Evolutionary conservation across 2,329 filamentous ascomycete species (phyloP).

Genomic region (Fusarium mundagurra): DNA sequence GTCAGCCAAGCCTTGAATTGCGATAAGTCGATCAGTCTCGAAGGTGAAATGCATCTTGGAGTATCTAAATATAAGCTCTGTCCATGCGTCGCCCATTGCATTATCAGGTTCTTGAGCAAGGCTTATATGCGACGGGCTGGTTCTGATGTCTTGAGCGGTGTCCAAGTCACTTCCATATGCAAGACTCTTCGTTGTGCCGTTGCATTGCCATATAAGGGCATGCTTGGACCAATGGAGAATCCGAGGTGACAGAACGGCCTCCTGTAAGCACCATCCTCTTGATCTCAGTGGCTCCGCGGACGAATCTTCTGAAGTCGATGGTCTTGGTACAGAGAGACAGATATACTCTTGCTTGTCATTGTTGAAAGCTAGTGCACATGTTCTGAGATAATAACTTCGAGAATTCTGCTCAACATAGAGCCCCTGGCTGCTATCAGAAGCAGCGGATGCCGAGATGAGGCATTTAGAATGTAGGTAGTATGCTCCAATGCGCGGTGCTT

Average conservation of each 20-base stretch:
- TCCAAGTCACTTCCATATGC: background rate
- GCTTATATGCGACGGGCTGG: background rate
- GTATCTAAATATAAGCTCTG: background rate
- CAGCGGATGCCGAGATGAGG: slow-evolving; percentile 3
- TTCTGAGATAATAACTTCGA: background rate
- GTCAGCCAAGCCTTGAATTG: slow-evolving; percentile 7
- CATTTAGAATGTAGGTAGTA: slow-evolving; percentile 16
- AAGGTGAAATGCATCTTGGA: slow-evolving; percentile 4
- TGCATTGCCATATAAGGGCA: background rate
- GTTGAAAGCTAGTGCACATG: background rate
- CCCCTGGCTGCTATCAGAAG: slow-evolving; percentile 4
- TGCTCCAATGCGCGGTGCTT: slow-evolving; percentile 7
- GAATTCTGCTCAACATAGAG: background rate
- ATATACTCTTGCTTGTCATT: background rate
- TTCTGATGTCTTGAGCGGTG: background rate
- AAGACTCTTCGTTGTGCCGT: background rate
- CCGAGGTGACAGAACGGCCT: background rate
- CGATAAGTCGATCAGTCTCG: slow-evolving; percentile 6
- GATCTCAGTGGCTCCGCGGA: background rate
- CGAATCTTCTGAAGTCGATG: background rate
- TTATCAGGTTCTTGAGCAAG: background rate
- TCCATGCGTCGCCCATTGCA: background rate
- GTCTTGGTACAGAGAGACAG: background rate
- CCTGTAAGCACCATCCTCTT: slow-evolving; percentile 5
- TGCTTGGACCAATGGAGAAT: background rate